phyloP scores from a whole-genome alignment of 768 basidiomycete genomes.

The Kondoa malvinella region DNA sequence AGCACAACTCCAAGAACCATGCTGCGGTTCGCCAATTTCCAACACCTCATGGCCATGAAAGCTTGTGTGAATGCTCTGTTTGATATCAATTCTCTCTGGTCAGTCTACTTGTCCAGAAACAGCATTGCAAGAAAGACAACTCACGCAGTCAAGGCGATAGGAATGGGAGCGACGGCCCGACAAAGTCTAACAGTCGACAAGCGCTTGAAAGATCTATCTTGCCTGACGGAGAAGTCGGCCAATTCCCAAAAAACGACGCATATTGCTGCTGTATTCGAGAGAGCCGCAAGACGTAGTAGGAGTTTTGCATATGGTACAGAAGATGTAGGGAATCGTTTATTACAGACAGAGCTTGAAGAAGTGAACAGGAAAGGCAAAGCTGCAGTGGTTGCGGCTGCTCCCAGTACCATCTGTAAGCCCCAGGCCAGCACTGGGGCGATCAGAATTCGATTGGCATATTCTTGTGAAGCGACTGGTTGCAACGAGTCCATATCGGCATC shows the following conservation, averaged over 20 bases:
- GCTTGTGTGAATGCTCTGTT: slow-evolving; percentile 8
- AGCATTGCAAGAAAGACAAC: neutral
- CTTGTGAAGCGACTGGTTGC: slow-evolving; percentile 4
- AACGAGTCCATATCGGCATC: slow-evolving; percentile 7
- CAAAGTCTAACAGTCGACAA: neutral
- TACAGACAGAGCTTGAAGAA: neutral
- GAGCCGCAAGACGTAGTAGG: neutral
- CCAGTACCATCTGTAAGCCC: slow-evolving; percentile 9
- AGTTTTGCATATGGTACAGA: slow-evolving; percentile 4
- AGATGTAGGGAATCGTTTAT: neutral
- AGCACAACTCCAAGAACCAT: neutral
- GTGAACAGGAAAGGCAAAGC: slow-evolving; percentile 5
- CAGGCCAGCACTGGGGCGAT: slow-evolving; percentile 4
- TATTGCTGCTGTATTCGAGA: neutral
- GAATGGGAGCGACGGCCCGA: slow-evolving; percentile 3
- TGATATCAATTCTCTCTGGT: neutral
- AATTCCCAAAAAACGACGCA: slow-evolving; percentile 3
- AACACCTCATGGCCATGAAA: slow-evolving; percentile 6
- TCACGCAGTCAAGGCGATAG: slow-evolving; percentile 7
- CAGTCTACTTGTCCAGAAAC: neutral
- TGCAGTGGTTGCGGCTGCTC: neutral
- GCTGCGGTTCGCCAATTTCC: slow-evolving; percentile 8
- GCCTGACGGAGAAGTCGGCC: slow-evolving; percentile 8
- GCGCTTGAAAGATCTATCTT: slow-evolving; percentile 4
- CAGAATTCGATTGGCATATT: slow-evolving; percentile 8